phyloP scores from a whole-genome alignment of 2,329 filamentous ascomycete species.

The Pseudopithomyces chartarum region DNA sequence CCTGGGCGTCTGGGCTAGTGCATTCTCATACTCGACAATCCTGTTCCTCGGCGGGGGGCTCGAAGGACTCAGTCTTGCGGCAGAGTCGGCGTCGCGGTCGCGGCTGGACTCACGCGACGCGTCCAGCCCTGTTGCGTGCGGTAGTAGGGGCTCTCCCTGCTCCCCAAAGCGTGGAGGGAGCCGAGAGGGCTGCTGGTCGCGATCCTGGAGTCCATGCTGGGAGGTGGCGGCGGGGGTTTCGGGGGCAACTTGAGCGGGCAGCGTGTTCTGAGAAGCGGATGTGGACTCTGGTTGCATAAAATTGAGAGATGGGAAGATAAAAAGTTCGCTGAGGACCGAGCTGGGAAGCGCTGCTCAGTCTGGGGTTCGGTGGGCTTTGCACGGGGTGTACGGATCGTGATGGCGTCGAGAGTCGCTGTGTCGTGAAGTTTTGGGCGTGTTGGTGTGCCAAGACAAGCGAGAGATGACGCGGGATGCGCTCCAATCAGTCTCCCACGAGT shows the following conservation, averaged over 20 bases:
- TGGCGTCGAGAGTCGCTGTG: not conserved
- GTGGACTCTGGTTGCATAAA: conserved; percentile 70
- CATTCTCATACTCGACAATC: conserved; percentile 62
- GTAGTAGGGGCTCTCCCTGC: conserved; percentile 29
- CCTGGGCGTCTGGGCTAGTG: conserved; percentile 44
- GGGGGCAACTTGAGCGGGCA: conserved; percentile 45
- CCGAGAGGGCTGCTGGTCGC: conserved; percentile 52
- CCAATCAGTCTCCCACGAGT: conserved; percentile 5
- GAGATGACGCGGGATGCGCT: conserved; percentile 7
- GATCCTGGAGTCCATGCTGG: conserved; percentile 64
- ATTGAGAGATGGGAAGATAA: conserved; percentile 47
- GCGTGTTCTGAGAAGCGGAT: conserved; percentile 55
- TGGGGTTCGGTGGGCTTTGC: conserved; percentile 17
- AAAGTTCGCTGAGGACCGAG: conserved; percentile 57
- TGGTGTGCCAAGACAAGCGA: conserved; percentile 10
- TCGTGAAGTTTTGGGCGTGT: conserved; percentile 8
- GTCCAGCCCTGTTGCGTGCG: conserved; percentile 22
- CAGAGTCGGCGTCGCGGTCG: conserved; percentile 17
- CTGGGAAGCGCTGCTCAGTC: conserved; percentile 51
- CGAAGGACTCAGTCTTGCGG: conserved; percentile 37
- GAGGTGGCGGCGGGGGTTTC: conserved; percentile 43
- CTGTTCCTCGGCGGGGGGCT: conserved; percentile 55
- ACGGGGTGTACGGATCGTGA: conserved; percentile 22
- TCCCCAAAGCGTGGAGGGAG: conserved; percentile 43
- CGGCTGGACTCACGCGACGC: conserved; percentile 25